Evolutionary conservation across 2,329 filamentous ascomycete genomes (phyloP).

Genomic region (Nothopassalora personata): DNA sequence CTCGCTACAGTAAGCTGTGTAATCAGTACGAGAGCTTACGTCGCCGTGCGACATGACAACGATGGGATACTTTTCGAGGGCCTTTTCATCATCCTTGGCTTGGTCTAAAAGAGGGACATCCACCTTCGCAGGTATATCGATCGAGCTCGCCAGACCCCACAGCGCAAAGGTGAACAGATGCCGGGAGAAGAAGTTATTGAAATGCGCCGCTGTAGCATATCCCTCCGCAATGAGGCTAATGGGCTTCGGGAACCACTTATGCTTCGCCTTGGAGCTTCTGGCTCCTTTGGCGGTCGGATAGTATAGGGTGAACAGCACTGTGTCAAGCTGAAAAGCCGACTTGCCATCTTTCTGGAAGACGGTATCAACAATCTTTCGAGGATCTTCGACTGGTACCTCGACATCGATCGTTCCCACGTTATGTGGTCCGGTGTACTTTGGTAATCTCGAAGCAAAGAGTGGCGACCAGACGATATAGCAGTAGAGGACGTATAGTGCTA

Average conservation of each 20-base stretch:
- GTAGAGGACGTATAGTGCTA: constrained; percentile 32
- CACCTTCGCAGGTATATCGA: constrained; percentile 38
- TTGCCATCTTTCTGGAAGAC: constrained; percentile 34
- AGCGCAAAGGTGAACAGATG: constrained; percentile 35
- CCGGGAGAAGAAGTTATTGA: constrained; percentile 31
- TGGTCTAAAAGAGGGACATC: constrained; percentile 27
- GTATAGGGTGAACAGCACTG: constrained; percentile 40
- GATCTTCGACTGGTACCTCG: constrained; percentile 29
- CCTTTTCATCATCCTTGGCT: background rate
- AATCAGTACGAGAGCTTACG: constrained; percentile 40
- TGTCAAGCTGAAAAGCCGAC: constrained; percentile 37
- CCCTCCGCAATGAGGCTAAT: constrained; percentile 38
- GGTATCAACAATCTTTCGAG: constrained; percentile 32
- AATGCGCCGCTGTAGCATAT: constrained; percentile 37
- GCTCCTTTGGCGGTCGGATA: constrained; percentile 34
- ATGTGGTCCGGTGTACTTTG: constrained; percentile 37
- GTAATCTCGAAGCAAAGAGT: constrained; percentile 36
- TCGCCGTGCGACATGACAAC: constrained; percentile 42
- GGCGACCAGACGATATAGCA: constrained; percentile 36
- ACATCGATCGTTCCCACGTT: constrained; percentile 39
- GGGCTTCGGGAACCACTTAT: constrained; percentile 40
- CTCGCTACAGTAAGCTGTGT: constrained; percentile 41
- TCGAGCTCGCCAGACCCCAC: constrained; percentile 37
- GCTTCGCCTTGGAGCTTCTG: constrained; percentile 22
- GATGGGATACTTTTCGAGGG: constrained; percentile 29